These are phyloP conservation scores for Ustilago hordei DNA, from an alignment of 1,284 basidiomycete species.

Conservation along the genomic window DNA sequence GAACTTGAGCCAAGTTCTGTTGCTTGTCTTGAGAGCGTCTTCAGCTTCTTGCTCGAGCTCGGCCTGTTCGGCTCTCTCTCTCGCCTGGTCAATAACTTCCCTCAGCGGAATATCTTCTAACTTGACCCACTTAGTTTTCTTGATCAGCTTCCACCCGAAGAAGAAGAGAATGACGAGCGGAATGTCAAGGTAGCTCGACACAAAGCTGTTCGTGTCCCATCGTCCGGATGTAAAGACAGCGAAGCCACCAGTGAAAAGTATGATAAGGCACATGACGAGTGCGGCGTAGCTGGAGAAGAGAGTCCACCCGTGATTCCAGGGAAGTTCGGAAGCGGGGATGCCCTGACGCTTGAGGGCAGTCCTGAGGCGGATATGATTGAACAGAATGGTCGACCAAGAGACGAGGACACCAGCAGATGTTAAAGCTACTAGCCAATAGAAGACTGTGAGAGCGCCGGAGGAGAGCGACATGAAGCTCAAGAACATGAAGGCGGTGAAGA, in stretches of 20 bases:
- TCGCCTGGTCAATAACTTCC: constrained; percentile 31
- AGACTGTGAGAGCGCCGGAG: constrained; percentile 74
- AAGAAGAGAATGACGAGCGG: constrained; percentile 81
- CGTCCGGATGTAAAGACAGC: constrained; percentile 52
- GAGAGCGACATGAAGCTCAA: constrained; percentile 75
- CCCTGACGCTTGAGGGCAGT: constrained; percentile 76
- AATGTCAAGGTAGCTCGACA: constrained; percentile 83
- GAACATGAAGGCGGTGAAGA: constrained; percentile 78
- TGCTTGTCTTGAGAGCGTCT: constrained; percentile 17
- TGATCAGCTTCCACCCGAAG: constrained; percentile 62
- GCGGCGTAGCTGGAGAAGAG: constrained; percentile 61
- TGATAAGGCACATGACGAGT: constrained; percentile 36
- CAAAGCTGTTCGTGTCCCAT: constrained; percentile 75
- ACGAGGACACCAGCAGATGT: constrained; percentile 77
- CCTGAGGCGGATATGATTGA: constrained; percentile 81
- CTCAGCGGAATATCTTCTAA: constrained; percentile 32
- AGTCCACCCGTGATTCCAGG: constrained; percentile 68
- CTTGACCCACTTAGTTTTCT: constrained; percentile 41
- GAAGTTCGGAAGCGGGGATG: constrained; percentile 72
- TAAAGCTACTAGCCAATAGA: constrained; percentile 73
- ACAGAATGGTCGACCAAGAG: constrained; percentile 85
- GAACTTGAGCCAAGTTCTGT: constrained; percentile 24
- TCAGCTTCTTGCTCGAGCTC: constrained; percentile 23
- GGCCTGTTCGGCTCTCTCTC: constrained; percentile 15
- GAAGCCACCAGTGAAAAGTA: constrained; percentile 70